A percentile compares a stretch with the other conserved stretches of the same genome.
phyloP scores from a whole-genome alignment of 2,329 filamentous ascomycete species.

The Periconia digitata region DNA sequence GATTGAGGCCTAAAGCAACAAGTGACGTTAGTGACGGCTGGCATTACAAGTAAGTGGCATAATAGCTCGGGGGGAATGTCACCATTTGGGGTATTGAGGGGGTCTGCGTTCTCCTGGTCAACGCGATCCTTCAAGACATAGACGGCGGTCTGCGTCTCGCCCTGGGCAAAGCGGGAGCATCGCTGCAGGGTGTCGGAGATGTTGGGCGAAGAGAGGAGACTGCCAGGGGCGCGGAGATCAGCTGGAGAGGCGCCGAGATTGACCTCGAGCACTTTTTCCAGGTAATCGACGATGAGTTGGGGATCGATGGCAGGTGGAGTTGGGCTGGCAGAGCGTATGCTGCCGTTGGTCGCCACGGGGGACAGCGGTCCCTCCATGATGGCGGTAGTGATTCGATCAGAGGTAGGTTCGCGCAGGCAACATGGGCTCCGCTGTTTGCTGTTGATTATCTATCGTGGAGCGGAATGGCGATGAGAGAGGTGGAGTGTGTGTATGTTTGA shows the following conservation, averaged over 20 bases:
- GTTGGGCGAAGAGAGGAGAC: conserved; percentile 73
- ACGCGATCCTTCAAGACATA: conserved; percentile 86
- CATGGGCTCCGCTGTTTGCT: conserved; percentile 35
- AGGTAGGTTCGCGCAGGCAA: conserved; percentile 24
- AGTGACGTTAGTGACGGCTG: conserved; percentile 31
- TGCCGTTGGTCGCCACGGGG: conserved; percentile 43
- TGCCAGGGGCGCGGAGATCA: conserved; percentile 80
- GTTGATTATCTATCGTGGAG: conserved; percentile 10
- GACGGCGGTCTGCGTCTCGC: conserved; percentile 81
- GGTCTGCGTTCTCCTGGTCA: conserved; percentile 44
- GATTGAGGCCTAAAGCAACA: conserved; percentile 44
- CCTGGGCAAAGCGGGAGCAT: conserved; percentile 79
- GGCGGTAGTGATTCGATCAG: conserved; percentile 18
- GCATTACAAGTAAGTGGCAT: neutral
- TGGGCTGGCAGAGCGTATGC: conserved; percentile 38
- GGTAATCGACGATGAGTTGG: conserved; percentile 51
- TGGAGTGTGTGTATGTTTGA: conserved; percentile 7
- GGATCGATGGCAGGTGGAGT: conserved; percentile 48
- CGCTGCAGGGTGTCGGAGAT: conserved; percentile 80
- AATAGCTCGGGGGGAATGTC: conserved; percentile 17
- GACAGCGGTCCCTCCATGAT: conserved; percentile 46
- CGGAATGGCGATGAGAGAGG: conserved; percentile 7
- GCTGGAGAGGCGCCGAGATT: conserved; percentile 59
- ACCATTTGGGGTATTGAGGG: conserved; percentile 35
- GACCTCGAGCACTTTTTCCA: conserved; percentile 51